phyloP scores from a whole-genome alignment of 2,329 filamentous ascomycete genomes.

The Alternaria alternata region DNA sequence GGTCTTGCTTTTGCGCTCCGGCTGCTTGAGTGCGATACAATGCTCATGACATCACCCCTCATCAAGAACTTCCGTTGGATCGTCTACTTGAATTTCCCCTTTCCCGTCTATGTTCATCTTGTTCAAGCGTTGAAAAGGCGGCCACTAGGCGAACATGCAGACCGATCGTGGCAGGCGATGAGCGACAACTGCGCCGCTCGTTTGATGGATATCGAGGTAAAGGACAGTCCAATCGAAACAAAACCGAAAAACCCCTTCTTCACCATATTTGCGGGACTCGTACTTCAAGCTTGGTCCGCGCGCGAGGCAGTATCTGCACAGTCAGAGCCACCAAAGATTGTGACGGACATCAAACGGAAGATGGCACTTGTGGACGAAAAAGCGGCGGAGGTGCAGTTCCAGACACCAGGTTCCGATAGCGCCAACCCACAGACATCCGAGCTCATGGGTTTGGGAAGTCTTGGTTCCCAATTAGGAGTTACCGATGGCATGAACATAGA shows the following conservation, averaged over 20 bases:
- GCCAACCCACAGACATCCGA: background rate
- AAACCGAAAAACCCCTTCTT: conserved; percentile 35
- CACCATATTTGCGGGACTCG: conserved; percentile 61
- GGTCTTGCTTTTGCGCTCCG: conserved; percentile 46
- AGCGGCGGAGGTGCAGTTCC: background rate
- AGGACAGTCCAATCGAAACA: conserved; percentile 26
- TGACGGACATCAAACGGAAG: conserved; percentile 8
- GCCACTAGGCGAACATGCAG: conserved; percentile 47
- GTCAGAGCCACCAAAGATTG: conserved; percentile 15
- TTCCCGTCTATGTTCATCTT: conserved; percentile 59
- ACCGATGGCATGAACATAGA: conserved; percentile 2
- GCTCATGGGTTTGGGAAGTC: conserved; percentile 2
- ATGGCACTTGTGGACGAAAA: conserved; percentile 2
- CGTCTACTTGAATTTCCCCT: conserved; percentile 56
- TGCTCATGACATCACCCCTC: conserved; percentile 53
- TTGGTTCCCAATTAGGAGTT: background rate
- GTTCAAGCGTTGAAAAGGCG: conserved; percentile 53
- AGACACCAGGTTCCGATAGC: background rate
- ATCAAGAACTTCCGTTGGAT: conserved; percentile 56
- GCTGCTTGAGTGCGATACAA: conserved; percentile 59
- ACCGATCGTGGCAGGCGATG: conserved; percentile 56
- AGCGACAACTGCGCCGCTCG: conserved; percentile 56
- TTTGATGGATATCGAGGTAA: conserved; percentile 26
- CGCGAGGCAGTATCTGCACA: conserved; percentile 17
- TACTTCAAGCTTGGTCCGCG: conserved; percentile 61